Evolutionary conservation across 345 rosid species (phyloP), one percentile per base, ranked within the genome.

Genomic region (Gossypium turneri): DNA sequence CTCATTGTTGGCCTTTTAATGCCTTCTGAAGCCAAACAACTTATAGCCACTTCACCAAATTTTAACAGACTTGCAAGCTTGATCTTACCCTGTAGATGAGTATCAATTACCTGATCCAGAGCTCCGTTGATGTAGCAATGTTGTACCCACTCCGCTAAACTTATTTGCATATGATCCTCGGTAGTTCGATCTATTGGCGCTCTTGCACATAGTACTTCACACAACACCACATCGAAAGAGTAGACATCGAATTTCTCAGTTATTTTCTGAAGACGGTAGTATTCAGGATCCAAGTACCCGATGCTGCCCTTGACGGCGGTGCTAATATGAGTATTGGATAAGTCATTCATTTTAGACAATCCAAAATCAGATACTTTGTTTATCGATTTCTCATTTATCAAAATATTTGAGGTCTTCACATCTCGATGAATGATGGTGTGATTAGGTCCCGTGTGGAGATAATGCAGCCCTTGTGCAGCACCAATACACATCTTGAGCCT

Each of bases 71-170:
- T 78, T 62, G 73, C 80, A 0, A 78, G 72, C 17, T 69, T 83
- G 76, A 83, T 80, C n/a, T 80, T 78, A 3, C 76, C 80, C 0
- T 75, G 77, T 17, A 83, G 74, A 0, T 72, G 48, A 67, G 77
- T 76, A 11, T 83, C 84, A 2, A 83, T 73, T 43, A 83, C 78
- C 47, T 80, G 80, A 61, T 78, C 82, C 7, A 80, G 2, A n/a
- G 66, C 79, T 12, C 86, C 86, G 53, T 83, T 83, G 75, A 76
- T 78, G 53, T 78, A 75, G 79, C 84, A 80, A 58, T 83, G 76
- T 77, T 78, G 74, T 0, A 78, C 84, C 86, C 86, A 83, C 52
- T 83, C 84, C 0, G 80, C 78, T 41, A 83, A 79, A 83, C 81
- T 83, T 59, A 78, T 81, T 82, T 75, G 81, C 58, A 75, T 77